Evolutionary conservation across 78 protist species (phyloP).

Genomic region (Chrysochromulina tobinii): DNA sequence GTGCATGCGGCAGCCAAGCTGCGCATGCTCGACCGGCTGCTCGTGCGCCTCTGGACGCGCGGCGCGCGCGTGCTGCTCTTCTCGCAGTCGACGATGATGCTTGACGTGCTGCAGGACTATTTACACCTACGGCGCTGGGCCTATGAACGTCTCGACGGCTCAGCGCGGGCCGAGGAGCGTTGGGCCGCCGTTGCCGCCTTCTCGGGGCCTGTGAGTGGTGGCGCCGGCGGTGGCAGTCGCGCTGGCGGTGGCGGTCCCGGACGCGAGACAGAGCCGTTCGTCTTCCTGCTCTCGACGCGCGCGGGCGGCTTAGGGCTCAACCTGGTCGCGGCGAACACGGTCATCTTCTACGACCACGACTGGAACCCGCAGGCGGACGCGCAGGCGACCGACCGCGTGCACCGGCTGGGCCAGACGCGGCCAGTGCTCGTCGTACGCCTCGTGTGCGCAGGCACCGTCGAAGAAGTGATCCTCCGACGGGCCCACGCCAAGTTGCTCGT

Average conservation of each 20-base stretch:
- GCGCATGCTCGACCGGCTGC: conserved; percentile 38
- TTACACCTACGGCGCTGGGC: neutral
- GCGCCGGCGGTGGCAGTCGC: too few species aligned
- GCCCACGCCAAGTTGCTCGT: too few species aligned
- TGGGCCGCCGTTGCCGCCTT: conserved; percentile 30
- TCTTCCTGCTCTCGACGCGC: conserved; percentile 59
- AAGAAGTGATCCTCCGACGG: neutral
- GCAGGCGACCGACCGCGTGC: conserved; percentile 57
- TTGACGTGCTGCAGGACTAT: conserved; percentile 45
- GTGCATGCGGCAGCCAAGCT: conserved; percentile 38
- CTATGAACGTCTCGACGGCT: conserved; percentile 53
- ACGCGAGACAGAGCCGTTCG: neutral
- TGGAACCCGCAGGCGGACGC: conserved; percentile 76
- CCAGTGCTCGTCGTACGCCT: conserved; percentile 84
- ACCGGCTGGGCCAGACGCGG: conserved; percentile 35
- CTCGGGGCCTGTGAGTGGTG: conserved; percentile 14
- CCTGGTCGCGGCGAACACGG: conserved; percentile 67
- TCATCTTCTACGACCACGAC: conserved; percentile 75
- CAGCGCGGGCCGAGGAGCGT: conserved; percentile 33
- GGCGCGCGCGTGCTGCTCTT: conserved; percentile 20
- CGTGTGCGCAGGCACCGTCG: conserved; percentile 50
- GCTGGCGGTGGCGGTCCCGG: too few species aligned
- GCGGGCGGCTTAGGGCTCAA: conserved; percentile 82
- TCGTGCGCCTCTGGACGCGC: neutral
- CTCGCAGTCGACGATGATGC: conserved; percentile 42